Evolutionary conservation across 805 yeast genomes (phyloP).

Genomic region (Wickerhamiella dianesei): DNA sequence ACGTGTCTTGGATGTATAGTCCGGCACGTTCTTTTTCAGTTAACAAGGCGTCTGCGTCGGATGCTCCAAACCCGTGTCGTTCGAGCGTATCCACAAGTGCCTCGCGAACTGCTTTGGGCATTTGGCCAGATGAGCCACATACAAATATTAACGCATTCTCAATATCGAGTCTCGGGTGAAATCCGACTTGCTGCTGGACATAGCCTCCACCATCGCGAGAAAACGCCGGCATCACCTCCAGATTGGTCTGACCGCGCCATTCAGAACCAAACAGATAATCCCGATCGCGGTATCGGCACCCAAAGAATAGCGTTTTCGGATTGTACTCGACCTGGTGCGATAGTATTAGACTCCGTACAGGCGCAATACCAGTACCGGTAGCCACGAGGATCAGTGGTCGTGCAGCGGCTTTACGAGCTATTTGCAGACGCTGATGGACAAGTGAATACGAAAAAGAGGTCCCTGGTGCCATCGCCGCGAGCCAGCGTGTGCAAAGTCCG

Average conservation of each 20-base stretch:
- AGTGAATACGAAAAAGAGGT: constrained; percentile 32
- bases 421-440: constrained; percentile 3
- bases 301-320: constrained; percentile 27
- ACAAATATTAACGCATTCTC: constrained; percentile 59
- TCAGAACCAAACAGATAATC: constrained; percentile 54
- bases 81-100: constrained; percentile 53
- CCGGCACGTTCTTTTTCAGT: constrained; percentile 44
- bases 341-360: constrained; percentile 61
- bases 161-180: constrained; percentile 36
- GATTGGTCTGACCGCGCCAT: constrained; percentile 32
- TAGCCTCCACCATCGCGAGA: constrained; percentile 42
- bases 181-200: constrained; percentile 63
- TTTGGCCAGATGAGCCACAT: constrained; percentile 88
- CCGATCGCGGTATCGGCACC: constrained; percentile 43
- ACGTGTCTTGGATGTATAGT: constrained; percentile 75
- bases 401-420: constrained; percentile 26
- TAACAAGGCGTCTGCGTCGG: constrained; percentile 35
- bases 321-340: constrained; percentile 14
- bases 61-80: constrained; percentile 3
- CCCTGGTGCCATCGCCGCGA: constrained; percentile 36
- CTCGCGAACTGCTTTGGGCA: constrained; percentile 82
- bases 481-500: constrained; percentile 75
- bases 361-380: constrained; percentile 97
- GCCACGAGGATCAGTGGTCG: constrained; percentile 50
- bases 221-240: constrained; percentile 31